Conservation (phyloP, 768 basidiomycete species). For the Serendipita indica region DNA sequence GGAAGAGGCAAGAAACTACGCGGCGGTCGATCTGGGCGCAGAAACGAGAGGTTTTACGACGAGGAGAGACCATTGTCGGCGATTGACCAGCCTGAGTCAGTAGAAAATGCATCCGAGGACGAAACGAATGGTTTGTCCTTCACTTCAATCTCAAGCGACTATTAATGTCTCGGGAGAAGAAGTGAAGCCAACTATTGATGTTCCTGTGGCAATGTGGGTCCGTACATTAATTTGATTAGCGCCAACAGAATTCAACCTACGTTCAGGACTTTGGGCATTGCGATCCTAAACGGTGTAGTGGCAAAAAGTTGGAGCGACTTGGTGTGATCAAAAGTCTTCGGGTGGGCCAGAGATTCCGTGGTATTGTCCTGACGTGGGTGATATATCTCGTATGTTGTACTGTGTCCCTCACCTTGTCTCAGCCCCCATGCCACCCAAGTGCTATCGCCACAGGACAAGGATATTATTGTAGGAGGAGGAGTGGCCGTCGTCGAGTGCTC, state of each 20-base stretch:
- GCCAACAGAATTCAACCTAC: neutral
- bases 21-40: neutral
- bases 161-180: too few species aligned
- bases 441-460: conserved; percentile 72
- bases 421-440: conserved; percentile 74
- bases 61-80: conserved; percentile 44
- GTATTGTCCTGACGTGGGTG: conserved; percentile 85
- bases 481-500: conserved; percentile 98
- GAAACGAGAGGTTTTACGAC: conserved; percentile 13
- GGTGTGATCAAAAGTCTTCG: conserved; percentile 72
- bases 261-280: conserved; percentile 94
- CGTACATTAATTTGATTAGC: conserved; percentile 22
- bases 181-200: conserved; percentile 28
- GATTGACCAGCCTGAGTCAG: conserved; percentile 32
- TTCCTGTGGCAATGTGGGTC: conserved; percentile 96
- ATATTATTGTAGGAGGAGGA: conserved; percentile 55
- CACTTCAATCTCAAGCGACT: too few species aligned
- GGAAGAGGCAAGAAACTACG: neutral
- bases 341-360: conserved; percentile 76
- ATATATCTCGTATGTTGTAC: neutral
- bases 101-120: conserved; percentile 25
- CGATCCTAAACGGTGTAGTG: conserved; percentile 74
- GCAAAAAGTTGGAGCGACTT: conserved; percentile 79
- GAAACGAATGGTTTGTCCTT: conserved; percentile 18
- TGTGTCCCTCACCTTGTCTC: conserved; percentile 5